Percentiles rank a stretch among this genome's conserved stretches.
phyloP scores from a whole-genome alignment of 2,329 filamentous ascomycete genomes.

The Alternaria incomplexa region DNA sequence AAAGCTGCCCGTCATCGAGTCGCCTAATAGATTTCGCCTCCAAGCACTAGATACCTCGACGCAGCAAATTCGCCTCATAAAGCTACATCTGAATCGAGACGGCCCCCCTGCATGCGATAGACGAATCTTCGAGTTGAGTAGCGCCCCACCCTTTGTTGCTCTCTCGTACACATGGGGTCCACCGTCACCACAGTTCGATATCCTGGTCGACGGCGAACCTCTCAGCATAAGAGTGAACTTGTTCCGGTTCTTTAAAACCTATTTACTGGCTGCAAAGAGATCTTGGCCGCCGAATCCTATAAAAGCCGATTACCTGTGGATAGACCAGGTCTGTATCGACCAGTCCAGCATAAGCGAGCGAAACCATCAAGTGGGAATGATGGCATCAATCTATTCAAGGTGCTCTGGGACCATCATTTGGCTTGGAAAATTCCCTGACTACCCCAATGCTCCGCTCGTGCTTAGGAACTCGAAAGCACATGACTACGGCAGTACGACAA shows the following conservation, averaged over 20 bases:
- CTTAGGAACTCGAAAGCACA: too few relatives aligned
- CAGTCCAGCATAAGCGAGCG: neutral
- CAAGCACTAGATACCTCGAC: neutral
- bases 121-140: neutral
- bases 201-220: neutral
- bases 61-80: neutral
- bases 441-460: too few relatives aligned
- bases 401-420: neutral
- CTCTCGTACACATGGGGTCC: neutral
- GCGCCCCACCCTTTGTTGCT: neutral
- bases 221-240: neutral
- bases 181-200: neutral
- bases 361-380: neutral
- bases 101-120: too few relatives aligned
- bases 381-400: neutral
- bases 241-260: neutral
- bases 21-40: too few relatives aligned
- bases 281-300: too few relatives aligned
- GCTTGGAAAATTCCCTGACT: neutral
- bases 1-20: too few relatives aligned
- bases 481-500: too few relatives aligned
- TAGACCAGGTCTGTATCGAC: neutral
- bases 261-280: too few relatives aligned
- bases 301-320: too few relatives aligned
- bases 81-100: too few relatives aligned